Base-by-base conservation (phyloP, 805 yeast genomes). In the Cyberlindnera xishuangbannaensis region DNA sequence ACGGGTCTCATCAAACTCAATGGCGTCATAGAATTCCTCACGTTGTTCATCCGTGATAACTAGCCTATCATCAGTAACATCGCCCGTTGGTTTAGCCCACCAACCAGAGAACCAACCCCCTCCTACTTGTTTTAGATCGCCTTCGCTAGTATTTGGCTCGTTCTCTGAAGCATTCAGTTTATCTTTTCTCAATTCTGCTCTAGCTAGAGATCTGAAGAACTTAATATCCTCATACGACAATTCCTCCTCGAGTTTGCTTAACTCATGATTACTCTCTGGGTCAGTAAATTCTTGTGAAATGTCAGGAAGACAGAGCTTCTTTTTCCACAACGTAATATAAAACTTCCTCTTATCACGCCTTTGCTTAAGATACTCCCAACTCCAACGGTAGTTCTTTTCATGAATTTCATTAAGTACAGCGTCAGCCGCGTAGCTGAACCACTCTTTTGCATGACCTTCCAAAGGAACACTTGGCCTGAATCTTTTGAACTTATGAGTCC, bases 11-110 rank as follows among this genome's bases (percentile, higher is more conserved):
- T 88, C 84, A 46, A 79, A 88, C 42, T 88, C 99, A 43, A 92
- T 88, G 0, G 97, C 95, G 40, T 85, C 95, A 51, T 86, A 88
- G 15, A 92, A 65, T 39, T 94, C 98, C 51, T 85, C 71, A 42
- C 84, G 70, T 51, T 92, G 96, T 45, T 87, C 95, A 11, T 85
- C 95, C 0, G 92, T 75, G 55, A 92, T 71, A 6, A 65, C 63
- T 18, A 78, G 53, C 3, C 66, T 61, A 7, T 62, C 54, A 4
- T 65, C 63, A 6, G 60, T 59, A 2, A 45, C 39, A 2, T 48
- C 49, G 4, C 53, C 49, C 3, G 55, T 30, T 4, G 46, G 28
- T 13, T 42, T 28, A 12, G 36, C 34, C 39, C 73, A 65, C 83
- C 88, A 78, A 77, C 87, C 76, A 8, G 78, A 71, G 34, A 77